Conservation (phyloP, 1,284 basidiomycete genomes). For the Cutaneotrichosporon mucoides region DNA sequence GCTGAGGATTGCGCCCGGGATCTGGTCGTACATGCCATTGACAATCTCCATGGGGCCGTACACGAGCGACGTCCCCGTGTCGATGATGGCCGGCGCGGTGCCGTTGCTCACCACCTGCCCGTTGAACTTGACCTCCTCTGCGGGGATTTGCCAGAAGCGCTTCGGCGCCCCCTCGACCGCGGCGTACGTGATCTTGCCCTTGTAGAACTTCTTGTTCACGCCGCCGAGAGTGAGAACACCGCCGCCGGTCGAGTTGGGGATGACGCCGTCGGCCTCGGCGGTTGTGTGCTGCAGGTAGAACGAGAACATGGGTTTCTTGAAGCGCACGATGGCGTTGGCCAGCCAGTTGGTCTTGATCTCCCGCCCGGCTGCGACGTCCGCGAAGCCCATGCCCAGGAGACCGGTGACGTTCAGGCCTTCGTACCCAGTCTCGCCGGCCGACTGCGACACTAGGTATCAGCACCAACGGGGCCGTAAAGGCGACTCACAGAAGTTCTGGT, state of each 20-base stretch:
- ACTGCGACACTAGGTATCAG: neutral
- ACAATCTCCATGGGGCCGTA: conserved; percentile 20
- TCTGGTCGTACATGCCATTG: conserved; percentile 17
- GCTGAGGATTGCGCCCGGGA: conserved; percentile 12
- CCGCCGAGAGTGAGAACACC: conserved; percentile 64
- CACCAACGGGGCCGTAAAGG: conserved; percentile 7
- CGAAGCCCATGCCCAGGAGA: conserved; percentile 54
- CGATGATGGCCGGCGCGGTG: conserved; percentile 8
- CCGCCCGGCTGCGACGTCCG: conserved; percentile 48
- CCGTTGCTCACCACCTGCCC: neutral
- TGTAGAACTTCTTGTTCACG: conserved; percentile 60
- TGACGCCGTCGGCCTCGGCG: neutral
- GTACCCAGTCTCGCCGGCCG: conserved; percentile 4
- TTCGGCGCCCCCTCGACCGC: conserved; percentile 47
- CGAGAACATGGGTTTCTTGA: conserved; percentile 1
- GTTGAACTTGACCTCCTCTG: conserved; percentile 6
- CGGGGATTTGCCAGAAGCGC: conserved; percentile 7
- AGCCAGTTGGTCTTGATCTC: conserved; percentile 25
- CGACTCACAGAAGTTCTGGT: conserved; percentile 60
- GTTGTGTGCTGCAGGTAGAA: neutral
- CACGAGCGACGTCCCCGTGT: conserved; percentile 33
- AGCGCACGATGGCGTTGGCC: neutral
- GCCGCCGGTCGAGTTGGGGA: conserved; percentile 51
- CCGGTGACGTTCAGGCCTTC: conserved; percentile 43
- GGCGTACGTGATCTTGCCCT: conserved; percentile 69